Conservation (phyloP, 164 flowering plant genomes). For the Santalum album region DNA sequence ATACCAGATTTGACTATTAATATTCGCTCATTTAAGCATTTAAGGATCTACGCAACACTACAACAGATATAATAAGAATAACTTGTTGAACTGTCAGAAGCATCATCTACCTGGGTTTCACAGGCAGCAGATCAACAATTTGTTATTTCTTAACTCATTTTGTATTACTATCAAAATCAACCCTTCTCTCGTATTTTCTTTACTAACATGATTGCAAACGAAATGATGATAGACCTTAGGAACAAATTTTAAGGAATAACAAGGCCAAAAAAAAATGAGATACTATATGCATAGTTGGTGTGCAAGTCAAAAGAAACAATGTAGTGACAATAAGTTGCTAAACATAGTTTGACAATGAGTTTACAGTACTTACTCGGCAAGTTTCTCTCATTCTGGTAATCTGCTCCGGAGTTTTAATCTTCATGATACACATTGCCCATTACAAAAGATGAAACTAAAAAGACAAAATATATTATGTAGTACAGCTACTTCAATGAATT, state of each 20-base stretch:
- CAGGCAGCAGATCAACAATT: neutral
- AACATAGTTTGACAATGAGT: no score
- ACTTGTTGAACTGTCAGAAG: neutral
- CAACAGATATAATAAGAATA: no score
- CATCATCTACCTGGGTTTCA: neutral
- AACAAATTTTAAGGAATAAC: no score
- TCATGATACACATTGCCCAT: constrained; percentile 11
- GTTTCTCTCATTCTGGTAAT: constrained; percentile 84
- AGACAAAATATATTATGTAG: neutral
- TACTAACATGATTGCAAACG: neutral
- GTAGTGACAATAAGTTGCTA: no score
- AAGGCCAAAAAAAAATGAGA: no score
- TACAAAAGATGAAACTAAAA: constrained; percentile 1
- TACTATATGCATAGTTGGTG: no score
- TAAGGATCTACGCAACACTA: neutral
- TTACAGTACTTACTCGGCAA: constrained; percentile 51
- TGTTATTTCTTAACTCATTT: neutral
- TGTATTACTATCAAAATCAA: neutral
- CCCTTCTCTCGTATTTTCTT: neutral
- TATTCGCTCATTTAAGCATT: neutral
- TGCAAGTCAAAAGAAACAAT: no score
- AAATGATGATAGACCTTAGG: no score
- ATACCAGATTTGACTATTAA: neutral
- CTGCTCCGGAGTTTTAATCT: constrained; percentile 86
- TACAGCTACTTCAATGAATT: neutral